Evolutionary conservation across 2,329 filamentous ascomycete genomes (phyloP), one percentile per base, ranked within the genome.

Genomic region (Macrophomina phaseolina): DNA sequence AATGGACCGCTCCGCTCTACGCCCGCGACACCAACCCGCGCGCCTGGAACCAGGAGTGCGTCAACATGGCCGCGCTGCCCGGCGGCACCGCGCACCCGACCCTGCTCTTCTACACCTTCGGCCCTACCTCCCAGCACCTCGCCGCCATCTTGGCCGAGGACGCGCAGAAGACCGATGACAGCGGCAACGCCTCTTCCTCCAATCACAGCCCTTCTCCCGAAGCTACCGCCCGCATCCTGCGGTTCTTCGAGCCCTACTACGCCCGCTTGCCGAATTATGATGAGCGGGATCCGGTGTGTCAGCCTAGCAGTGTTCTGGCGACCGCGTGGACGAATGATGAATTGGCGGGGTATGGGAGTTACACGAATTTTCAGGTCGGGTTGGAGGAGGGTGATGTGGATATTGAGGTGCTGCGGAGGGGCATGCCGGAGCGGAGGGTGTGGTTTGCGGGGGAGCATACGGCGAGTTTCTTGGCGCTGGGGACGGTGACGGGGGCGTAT

Each of bases 381-480:
- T 75, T 94, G 55, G 81, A 87, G 70, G 82, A 87, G 5, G 92
- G 89, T 0, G 91, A 94, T 71, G 81, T 83, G 67, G 91, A 96
- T 75, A 87, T 97, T 56, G 85, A 90, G 75, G 75, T 78, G 2
- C 81, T 90, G 79, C 77, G 87, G 30, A 73, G 78, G 2, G 86
- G 86, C 0, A 73, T 84, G 69, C 89, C 89, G 0, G 87, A 87
- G 12, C 81, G 87, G 28, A 89, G 91, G 0, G 75, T 97, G 8
- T 97, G 93, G 93, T 83, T 97, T 70, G 93, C 93, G 0, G 93
- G 93, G 0, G 93, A 97, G 79, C 93, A 97, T 79, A 97, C 93
- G 28, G 90, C 92, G 65, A 93, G 94, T 4, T 97, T 97, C 81
- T 89, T 96, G 34, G 93, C 91, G 11, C 78, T 97, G 68, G 94